A percentile compares a stretch with the other conserved stretches of the same genome.
Evolutionary conservation across 208 protist genomes (phyloP).

Genomic region (Crithidia acanthocephali): DNA sequence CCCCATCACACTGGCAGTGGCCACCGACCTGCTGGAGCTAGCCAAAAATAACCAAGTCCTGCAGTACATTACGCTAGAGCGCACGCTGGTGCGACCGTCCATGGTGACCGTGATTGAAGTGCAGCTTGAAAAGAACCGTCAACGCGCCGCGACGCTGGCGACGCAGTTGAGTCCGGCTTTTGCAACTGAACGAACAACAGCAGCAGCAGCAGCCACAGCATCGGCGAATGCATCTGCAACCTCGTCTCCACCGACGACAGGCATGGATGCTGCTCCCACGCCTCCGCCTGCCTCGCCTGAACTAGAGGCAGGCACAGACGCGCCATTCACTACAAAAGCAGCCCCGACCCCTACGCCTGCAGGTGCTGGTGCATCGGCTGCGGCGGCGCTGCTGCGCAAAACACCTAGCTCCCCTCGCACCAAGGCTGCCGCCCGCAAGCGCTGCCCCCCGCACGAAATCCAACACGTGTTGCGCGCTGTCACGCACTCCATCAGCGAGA

Average conservation of each 20-base stretch:
- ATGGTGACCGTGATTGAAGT: constrained; percentile 53
- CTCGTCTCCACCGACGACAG: background rate
- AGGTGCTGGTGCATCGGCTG: constrained; percentile 19
- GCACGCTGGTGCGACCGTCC: constrained; percentile 54
- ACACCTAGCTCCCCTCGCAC: background rate
- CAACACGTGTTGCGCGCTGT: constrained; percentile 40
- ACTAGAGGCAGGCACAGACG: background rate
- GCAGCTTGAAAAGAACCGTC: constrained; percentile 64
- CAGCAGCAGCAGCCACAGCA: background rate
- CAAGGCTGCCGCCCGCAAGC: constrained; percentile 12
- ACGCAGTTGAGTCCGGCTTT: background rate
- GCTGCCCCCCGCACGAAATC: constrained; percentile 42
- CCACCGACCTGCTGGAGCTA: constrained; percentile 68
- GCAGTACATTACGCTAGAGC: constrained; percentile 69
- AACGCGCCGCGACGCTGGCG: background rate
- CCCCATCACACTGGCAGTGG: constrained; percentile 76
- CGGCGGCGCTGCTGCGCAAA: background rate
- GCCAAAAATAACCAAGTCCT: constrained; percentile 61
- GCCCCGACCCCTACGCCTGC: background rate
- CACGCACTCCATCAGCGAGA: constrained; percentile 37
- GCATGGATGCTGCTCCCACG: background rate
- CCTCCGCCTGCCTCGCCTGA: background rate
- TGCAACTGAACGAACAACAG: background rate
- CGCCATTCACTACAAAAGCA: background rate
- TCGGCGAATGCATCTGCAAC: background rate